Base-by-base conservation (phyloP, 768 basidiomycete genomes). In the Trametes cinnabarina region DNA sequence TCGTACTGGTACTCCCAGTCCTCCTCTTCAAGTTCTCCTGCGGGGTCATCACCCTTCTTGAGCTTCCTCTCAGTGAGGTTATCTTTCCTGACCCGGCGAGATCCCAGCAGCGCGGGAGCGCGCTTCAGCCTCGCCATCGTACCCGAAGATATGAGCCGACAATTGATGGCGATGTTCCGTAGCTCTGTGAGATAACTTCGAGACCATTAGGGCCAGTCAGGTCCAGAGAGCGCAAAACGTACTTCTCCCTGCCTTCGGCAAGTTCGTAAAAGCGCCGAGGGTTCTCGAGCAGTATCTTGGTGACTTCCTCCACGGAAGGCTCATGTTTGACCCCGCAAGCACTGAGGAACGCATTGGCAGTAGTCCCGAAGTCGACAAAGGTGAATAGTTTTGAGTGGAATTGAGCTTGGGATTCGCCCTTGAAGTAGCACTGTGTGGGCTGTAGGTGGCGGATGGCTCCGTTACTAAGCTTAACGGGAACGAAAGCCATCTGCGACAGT, bases 301-400 rank as follows among this genome's bases (percentile, higher is more conserved):
- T 86, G 41, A 94, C 79, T 71, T 94, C 93, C 55, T 92, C 86
- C 4, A 94, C 83, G 43, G 84, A 92, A 4, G 96, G 95, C 66
- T 94, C 91, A 41, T 82, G 85, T 66, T 86, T 88, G 15, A 94
- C 91, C 11, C 97, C 96, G 64, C 92, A 92, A 3, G 90, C 87
- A 51, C 80, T 82, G 43, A 99, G 76, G 73, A 99, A 98, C 3
- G 81, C 77, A 63, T 94, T 96, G 23, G 89, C 96, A 4, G 78
- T 74, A 1, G 79, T 68, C 2, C 94, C 95, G 68, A 96, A 97
- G 69, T 96, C 87, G 48, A 98, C 84, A 65, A 94, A 97, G 32
- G 83, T 79, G 67, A 98, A 97, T 1, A 96, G 73, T 62, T 88
- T 87, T 3, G 88, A 87, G 66, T 91, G 88, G 39, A 93, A 84